A percentile compares a stretch with the other conserved stretches of the same genome.
These are phyloP conservation scores for Dipteronia dyeriana DNA, from an alignment of 345 rosid genomes.

Conservation along the genomic window DNA sequence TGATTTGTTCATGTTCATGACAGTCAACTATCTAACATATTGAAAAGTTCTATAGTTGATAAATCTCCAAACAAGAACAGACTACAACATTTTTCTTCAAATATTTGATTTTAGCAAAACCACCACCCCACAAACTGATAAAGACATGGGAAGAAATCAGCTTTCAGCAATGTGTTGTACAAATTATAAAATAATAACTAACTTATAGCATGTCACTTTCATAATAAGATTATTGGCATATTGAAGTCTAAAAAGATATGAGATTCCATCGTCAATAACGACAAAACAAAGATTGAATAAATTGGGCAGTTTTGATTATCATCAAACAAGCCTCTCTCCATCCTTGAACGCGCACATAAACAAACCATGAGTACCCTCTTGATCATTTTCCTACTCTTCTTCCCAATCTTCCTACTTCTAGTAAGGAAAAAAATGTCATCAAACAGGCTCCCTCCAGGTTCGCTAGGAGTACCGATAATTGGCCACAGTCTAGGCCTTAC, in stretches of 20 bases:
- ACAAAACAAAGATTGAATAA: neutral
- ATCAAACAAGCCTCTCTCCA: neutral
- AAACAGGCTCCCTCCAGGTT: constrained; percentile 51
- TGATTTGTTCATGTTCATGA: too few species aligned
- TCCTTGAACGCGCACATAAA: neutral
- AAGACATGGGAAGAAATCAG: neutral
- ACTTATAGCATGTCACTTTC: neutral
- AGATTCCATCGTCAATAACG: neutral
- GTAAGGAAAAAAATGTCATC: constrained; percentile 14
- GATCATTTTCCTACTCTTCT: constrained; percentile 20
- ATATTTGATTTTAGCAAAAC: neutral
- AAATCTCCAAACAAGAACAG: too few species aligned
- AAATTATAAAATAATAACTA: neutral
- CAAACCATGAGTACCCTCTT: constrained; percentile 20
- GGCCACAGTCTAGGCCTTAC: constrained; percentile 58
- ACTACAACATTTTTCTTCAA: neutral
- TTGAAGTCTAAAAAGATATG: neutral
- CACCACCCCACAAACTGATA: neutral
- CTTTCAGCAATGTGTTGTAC: neutral
- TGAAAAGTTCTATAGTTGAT: too few species aligned
- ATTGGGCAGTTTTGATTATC: neutral
- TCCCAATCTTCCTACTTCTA: constrained; percentile 34
- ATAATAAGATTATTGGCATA: neutral
- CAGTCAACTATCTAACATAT: too few species aligned
- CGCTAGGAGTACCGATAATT: constrained; percentile 53